These are phyloP conservation scores for Beauveria australis DNA, from an alignment of 2,329 filamentous ascomycete genomes.

Conservation along the genomic window DNA sequence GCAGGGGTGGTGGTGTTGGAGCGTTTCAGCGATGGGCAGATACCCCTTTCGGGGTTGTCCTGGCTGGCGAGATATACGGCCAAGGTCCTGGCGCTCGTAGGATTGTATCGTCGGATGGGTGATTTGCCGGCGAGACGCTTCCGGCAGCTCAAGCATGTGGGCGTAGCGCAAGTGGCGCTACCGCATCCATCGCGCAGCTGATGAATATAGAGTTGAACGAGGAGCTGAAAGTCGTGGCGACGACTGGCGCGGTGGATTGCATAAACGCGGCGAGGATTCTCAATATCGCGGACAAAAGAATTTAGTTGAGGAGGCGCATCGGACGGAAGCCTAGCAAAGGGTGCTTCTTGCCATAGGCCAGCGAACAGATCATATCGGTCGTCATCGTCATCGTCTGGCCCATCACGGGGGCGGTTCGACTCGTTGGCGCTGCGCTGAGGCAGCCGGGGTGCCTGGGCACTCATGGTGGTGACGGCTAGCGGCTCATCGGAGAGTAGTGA, in stretches of 20 bases:
- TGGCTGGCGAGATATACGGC: slow-evolving; percentile 74
- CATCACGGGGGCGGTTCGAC: slow-evolving; percentile 7
- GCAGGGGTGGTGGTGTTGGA: slow-evolving; percentile 36
- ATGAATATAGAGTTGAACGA: slow-evolving; percentile 62
- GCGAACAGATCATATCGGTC: slow-evolving; percentile 42
- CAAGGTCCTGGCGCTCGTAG: slow-evolving; percentile 71
- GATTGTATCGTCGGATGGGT: slow-evolving; percentile 70
- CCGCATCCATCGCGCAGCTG: slow-evolving; percentile 80
- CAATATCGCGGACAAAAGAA: slow-evolving; percentile 47
- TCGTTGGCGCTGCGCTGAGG: slow-evolving; percentile 6
- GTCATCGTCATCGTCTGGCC: slow-evolving; percentile 16
- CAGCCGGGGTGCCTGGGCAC: slow-evolving; percentile 10
- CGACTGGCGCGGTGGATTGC: slow-evolving; percentile 52
- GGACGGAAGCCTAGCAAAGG: slow-evolving; percentile 49
- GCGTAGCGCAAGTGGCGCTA: slow-evolving; percentile 56
- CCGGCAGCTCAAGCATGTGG: slow-evolving; percentile 75
- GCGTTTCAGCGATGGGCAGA: slow-evolving; percentile 50
- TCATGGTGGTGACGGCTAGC: slow-evolving; percentile 2
- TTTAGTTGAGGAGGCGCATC: slow-evolving; percentile 53
- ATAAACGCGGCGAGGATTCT: slow-evolving; percentile 54
- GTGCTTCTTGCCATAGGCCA: slow-evolving; percentile 53
- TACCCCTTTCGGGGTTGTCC: slow-evolving; percentile 61
- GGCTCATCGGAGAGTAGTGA: slow-evolving; percentile 1
- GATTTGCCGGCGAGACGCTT: slow-evolving; percentile 57
- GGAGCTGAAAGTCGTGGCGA: slow-evolving; percentile 54